Evolutionary conservation across 225 moss, liverwort and hornwort species (phyloP), one percentile per base, ranked within the genome.

Genomic region (Sphagnum tenellum): DNA sequence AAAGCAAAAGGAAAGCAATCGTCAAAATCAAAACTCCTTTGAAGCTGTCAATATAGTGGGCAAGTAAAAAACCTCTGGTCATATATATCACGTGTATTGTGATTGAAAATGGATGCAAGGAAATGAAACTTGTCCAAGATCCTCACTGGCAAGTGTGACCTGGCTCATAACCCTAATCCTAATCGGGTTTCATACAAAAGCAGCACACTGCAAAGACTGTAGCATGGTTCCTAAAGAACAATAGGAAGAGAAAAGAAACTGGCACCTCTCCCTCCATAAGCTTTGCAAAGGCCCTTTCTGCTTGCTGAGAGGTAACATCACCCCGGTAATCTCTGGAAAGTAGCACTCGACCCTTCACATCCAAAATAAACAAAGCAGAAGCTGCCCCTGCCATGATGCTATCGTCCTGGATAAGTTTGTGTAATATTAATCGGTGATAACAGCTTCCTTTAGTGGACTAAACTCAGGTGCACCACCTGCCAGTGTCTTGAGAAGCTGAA

Each of bases 281-380:
- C 84, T 89, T 98, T 80, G 90, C 87, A 76, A 98, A 98, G 69
- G 90, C 90, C 66, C 87, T 87, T 75, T 98, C 98, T 13, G 93
- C 98, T 84, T 98, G 90, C 50, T 84, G 82, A 72, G 90, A 85
- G 71, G 93, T 83, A 59, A 98, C 98, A 84, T 93, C 98, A 51
- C 93, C 93, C 51, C 98, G 83, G 71, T 93, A 98, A 69, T 98
- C 98, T 73, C 98, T 80, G 90, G 93, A 98, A 45, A 98, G 84
- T 64, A 98, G 80, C 47, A 93, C 93, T 68, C 98, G 82, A 67
- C 90, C 98, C 74, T 98, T 98, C 98, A 98, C 91, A 73, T 98
- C 93, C 79, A 98, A 67, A 62, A 98, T 72, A 79, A 90, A 98
- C 59, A 98, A 90, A 55, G 98, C 98, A 60, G 98, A 98, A 56